Conservation (phyloP, 257 asterid species). For the Scutellaria baicalensis region DNA sequence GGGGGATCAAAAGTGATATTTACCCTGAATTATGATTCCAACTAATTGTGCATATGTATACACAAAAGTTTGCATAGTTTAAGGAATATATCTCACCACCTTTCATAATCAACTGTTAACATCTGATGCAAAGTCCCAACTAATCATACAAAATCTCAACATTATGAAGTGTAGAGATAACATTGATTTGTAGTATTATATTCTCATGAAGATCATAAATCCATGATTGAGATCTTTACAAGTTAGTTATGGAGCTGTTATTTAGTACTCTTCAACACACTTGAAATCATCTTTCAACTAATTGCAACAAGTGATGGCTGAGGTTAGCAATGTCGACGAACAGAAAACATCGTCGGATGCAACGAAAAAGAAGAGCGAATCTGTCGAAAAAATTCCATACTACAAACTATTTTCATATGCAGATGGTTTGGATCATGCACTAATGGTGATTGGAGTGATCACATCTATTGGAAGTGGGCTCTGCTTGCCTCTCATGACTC, state of each 20-base stretch:
- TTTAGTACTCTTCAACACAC: neutral
- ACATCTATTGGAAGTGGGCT: conserved; percentile 49
- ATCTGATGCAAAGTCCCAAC: conserved; percentile 15
- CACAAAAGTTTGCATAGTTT: neutral
- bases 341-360: neutral
- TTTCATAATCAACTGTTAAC: conserved; percentile 2
- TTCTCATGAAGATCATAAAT: neutral
- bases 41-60: neutral
- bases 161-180: no score
- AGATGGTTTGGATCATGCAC: conserved; percentile 30
- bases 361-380: neutral
- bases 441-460: conserved; percentile 43
- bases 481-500: conserved; percentile 48
- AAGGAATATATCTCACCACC: neutral
- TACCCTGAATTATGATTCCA: neutral
- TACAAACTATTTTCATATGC: conserved; percentile 50
- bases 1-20: no score
- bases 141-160: neutral
- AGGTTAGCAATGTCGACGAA: neutral
- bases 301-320: neutral
- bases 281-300: neutral
- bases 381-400: conserved; percentile 33
- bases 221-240: neutral
- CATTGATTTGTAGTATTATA: neutral
- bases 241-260: no score